Percentiles rank a stretch among this genome's conserved stretches.
Evolutionary conservation across 2,329 filamentous ascomycete species (phyloP).

Genomic region (Fonsecaea erecta): DNA sequence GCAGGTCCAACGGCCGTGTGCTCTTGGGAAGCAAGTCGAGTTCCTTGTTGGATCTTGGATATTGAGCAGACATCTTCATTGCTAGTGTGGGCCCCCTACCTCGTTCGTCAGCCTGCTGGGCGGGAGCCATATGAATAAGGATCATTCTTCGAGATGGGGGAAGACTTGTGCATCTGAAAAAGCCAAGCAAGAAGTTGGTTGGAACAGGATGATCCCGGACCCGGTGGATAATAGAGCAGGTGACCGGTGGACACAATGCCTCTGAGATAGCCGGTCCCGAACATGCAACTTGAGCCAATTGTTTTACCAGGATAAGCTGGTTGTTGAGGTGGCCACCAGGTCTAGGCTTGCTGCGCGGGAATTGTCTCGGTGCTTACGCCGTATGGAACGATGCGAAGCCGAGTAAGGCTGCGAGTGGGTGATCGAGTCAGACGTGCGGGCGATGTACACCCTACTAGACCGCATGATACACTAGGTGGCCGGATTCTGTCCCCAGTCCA

Average conservation of each 20-base stretch:
- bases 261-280: background rate
- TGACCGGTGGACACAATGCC: background rate
- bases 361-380: background rate
- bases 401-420: background rate
- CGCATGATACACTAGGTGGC: background rate
- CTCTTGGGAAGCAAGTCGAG: background rate
- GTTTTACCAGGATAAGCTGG: background rate
- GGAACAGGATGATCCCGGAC: background rate
- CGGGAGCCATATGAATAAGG: background rate
- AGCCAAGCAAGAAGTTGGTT: background rate
- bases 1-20: background rate
- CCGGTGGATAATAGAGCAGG: background rate
- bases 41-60: background rate
- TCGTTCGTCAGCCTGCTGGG: background rate
- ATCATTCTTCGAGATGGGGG: background rate
- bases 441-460: background rate
- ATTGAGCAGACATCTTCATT: background rate
- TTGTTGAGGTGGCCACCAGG: background rate
- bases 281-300: background rate
- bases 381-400: background rate
- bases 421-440: background rate
- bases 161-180: background rate
- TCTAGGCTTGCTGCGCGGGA: background rate
- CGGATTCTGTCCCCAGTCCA: background rate
- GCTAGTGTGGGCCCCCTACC: background rate